Evolutionary conservation across 1,284 basidiomycete species (phyloP).

Genomic region (Lentinula novae-zelandiae): DNA sequence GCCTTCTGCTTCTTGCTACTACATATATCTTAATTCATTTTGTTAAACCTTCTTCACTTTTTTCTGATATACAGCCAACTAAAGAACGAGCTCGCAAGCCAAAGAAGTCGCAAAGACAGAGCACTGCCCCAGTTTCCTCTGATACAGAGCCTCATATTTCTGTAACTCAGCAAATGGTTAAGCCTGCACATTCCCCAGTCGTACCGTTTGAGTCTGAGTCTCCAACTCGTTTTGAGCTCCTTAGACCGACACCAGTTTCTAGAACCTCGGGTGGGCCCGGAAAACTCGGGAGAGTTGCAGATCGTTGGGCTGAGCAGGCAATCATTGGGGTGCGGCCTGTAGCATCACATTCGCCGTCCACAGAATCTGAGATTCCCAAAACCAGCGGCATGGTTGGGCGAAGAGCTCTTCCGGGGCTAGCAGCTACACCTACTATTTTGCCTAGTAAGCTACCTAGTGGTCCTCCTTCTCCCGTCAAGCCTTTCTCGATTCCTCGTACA

Average conservation of each 20-base stretch:
- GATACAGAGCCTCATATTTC: background rate
- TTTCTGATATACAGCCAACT: conserved; percentile 50
- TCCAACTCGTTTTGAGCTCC: background rate
- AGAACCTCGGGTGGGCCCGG: conserved; percentile 6
- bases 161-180: background rate
- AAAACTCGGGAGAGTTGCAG: conserved; percentile 19
- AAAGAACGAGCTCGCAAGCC: conserved; percentile 65
- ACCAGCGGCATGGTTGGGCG: conserved; percentile 26
- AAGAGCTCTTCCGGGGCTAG: conserved; percentile 37
- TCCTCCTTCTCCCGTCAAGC: conserved; percentile 14
- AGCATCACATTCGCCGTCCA: conserved; percentile 7
- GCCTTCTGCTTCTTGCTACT: conserved; percentile 27
- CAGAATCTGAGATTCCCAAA: conserved; percentile 10
- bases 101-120: conserved; percentile 34
- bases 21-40: conserved; percentile 24
- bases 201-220: background rate
- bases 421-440: conserved; percentile 17
- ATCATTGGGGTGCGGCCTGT: conserved; percentile 28
- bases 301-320: conserved; percentile 30
- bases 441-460: conserved; percentile 2
- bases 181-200: background rate
- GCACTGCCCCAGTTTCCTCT: background rate
- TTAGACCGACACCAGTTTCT: background rate
- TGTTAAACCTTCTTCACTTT: conserved; percentile 18
- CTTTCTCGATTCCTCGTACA: conserved; percentile 16